Evolutionary conservation across 2,329 filamentous ascomycete species (phyloP), one percentile per base, ranked within the genome.

Genomic region (Xylariaceae sp.): DNA sequence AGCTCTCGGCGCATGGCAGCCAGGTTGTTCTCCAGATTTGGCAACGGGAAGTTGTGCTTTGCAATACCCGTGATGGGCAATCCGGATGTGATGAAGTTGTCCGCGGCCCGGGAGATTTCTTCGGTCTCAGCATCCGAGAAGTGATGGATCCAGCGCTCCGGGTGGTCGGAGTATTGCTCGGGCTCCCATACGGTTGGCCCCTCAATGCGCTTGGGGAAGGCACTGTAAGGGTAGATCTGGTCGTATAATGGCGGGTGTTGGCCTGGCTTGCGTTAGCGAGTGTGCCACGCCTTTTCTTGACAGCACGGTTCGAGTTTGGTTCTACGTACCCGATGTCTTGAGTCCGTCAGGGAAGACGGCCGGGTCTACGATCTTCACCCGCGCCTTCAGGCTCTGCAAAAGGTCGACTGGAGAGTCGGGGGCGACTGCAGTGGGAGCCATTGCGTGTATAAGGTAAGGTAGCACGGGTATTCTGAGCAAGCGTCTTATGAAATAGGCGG

Each of bases 171-270:
- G 66, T 85, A 87, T 31, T 86, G 83, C 37, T 80, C 77, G 0
- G 80, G 74, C 55, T 79, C 76, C 86, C 86, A 89, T 53, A 85
- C 82, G 1, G 85, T 88, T 4, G 79, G 78, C 3, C 85, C 85
- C 0, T 76, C 76, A 61, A 89, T 87, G 53, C 81, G 71, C 55
- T 80, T 79, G 6, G 86, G 86, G 62, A 88, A 89, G 12, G 76
- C 76, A 1, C 78, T 76, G 68, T 88, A 89, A 1, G 84, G 79
- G 50, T 72, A 75, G n/a, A 89, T 66, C 26, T 79, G 73, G 47
- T 82, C 75, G 64, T 82, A 83, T 41, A 85, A 68, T 4, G 86
- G 86, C n/a, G 79, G 76, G 53, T 85, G 83, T 67, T 89, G 86
- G 30, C 86, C 86, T 43, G 80, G n/a, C 3, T 40, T 27, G 11